Percentiles rank a stretch among this genome's conserved stretches.
Conservation (phyloP, 2,329 filamentous ascomycete genomes). For the Metarhizium humberi region DNA sequence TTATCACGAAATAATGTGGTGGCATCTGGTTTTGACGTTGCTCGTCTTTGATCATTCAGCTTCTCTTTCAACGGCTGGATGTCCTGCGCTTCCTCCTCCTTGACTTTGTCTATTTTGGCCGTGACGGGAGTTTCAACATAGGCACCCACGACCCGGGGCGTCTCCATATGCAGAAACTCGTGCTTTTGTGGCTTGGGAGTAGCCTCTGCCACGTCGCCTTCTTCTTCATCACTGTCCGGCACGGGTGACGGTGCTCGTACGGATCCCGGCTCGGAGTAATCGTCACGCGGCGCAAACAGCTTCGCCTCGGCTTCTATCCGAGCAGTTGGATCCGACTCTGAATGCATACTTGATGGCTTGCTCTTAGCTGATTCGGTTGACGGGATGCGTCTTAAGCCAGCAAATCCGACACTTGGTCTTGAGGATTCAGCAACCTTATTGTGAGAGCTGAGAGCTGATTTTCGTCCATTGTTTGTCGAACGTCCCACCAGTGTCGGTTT, state of each 20-base stretch:
- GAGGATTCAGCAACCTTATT: conserved; percentile 14
- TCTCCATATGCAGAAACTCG: conserved; percentile 40
- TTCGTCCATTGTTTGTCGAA: conserved; percentile 10
- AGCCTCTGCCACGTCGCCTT: conserved; percentile 22
- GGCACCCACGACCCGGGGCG: conserved; percentile 44
- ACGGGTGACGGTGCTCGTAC: conserved; percentile 37
- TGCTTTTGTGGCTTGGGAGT: conserved; percentile 37
- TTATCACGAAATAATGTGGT: conserved; percentile 14
- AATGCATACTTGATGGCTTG: conserved; percentile 39
- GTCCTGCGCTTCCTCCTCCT: conserved; percentile 1
- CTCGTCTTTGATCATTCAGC: conserved; percentile 7
- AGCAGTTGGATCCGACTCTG: conserved; percentile 45
- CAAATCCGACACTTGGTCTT: conserved; percentile 37
- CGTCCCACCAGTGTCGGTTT: conserved; percentile 11
- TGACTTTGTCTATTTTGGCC: conserved; percentile 26
- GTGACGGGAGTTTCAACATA: conserved; percentile 48
- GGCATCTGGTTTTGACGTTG: conserved; percentile 6
- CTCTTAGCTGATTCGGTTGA: conserved; percentile 39
- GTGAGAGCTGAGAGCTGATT: conserved; percentile 3
- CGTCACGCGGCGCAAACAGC: conserved; percentile 45
- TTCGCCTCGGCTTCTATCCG: conserved; percentile 48
- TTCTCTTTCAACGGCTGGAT: conserved; percentile 8
- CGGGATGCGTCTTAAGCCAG: conserved; percentile 29
- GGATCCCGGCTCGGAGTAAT: conserved; percentile 47
- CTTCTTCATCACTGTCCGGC: conserved; percentile 22